A percentile compares a stretch with the other conserved stretches of the same genome.
Evolutionary conservation across 2,329 filamentous ascomycete species (phyloP).

Genomic region (Colletotrichum sublineola): DNA sequence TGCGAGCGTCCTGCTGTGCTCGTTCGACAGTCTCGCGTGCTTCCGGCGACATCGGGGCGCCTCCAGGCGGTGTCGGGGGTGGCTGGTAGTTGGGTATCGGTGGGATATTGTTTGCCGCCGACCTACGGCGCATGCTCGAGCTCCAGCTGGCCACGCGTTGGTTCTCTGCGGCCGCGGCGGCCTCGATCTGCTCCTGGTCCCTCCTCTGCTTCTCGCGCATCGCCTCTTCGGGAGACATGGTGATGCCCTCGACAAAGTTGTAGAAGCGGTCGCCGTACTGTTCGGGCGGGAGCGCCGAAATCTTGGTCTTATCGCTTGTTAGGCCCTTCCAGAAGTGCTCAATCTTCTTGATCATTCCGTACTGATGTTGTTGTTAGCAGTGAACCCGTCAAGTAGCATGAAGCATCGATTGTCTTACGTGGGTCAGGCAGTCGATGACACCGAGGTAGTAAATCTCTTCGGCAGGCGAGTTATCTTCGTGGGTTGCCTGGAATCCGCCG

Average conservation of each 20-base stretch:
- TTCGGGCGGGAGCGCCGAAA: slow-evolving; percentile 91
- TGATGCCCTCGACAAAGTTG: slow-evolving; percentile 90
- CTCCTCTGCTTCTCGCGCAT: slow-evolving; percentile 72
- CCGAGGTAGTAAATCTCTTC: slow-evolving; percentile 98
- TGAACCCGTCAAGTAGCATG: not conserved
- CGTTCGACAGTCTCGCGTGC: slow-evolving; percentile 56
- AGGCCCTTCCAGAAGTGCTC: slow-evolving; percentile 98
- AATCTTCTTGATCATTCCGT: slow-evolving; percentile 92
- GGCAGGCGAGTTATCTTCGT: slow-evolving; percentile 85
- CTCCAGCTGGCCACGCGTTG: slow-evolving; percentile 55
- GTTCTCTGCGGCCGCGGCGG: slow-evolving; percentile 51
- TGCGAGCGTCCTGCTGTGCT: slow-evolving; percentile 55
- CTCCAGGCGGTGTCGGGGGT: slow-evolving; percentile 55
- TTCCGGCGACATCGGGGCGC: slow-evolving; percentile 52
- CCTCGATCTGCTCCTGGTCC: slow-evolving; percentile 70
- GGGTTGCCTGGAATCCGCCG: slow-evolving; percentile 91
- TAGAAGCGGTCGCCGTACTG: slow-evolving; percentile 95
- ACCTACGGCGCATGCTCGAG: slow-evolving; percentile 52
- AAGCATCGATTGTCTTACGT: slow-evolving; percentile 72
- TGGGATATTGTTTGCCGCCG: slow-evolving; percentile 50
- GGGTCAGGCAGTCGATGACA: slow-evolving; percentile 97
- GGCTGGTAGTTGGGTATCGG: slow-evolving; percentile 62
- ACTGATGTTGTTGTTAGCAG: slow-evolving; percentile 71
- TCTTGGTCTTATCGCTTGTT: slow-evolving; percentile 84
- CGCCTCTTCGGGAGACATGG: slow-evolving; percentile 89